These are phyloP conservation scores for Podila epicladia DNA, from an alignment of 192 early-diverging fungal species.

Conservation along the genomic window DNA sequence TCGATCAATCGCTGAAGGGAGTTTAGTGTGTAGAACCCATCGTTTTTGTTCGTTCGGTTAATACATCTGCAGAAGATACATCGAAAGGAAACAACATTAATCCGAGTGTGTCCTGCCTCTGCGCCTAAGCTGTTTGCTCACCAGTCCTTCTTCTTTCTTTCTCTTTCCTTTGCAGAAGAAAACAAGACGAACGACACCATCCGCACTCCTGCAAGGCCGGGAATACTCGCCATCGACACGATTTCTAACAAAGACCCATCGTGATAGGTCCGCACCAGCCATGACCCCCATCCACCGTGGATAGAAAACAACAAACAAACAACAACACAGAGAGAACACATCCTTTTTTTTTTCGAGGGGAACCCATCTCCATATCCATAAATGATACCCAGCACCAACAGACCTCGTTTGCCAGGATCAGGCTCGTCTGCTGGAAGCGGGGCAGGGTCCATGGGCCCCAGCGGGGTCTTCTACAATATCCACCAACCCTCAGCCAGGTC, in stretches of 20 bases:
- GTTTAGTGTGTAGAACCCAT: no score
- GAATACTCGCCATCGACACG: no score
- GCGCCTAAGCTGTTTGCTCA: not conserved
- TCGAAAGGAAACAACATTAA: no score
- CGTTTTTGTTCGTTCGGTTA: no score
- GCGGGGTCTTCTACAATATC: constrained; percentile 32
- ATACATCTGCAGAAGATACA: no score
- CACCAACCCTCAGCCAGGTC: constrained; percentile 49
- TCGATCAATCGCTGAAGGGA: no score
- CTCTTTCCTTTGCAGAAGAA: not conserved
- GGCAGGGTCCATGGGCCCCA: constrained; percentile 8
- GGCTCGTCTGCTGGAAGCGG: constrained; percentile 11
- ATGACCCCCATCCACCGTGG: constrained; percentile 26
- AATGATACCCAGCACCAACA: constrained; percentile 40
- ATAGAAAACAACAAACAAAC: constrained; percentile 6
- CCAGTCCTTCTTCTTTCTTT: not conserved
- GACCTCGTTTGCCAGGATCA: constrained; percentile 22
- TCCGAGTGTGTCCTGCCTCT: not conserved
- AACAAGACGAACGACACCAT: not conserved
- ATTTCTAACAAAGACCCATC: not conserved
- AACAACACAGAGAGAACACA: not conserved
- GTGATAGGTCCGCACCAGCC: constrained; percentile 7
- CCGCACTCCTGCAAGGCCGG: not conserved
- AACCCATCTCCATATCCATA: not conserved
- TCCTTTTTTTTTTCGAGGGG: not conserved